Conservation (phyloP, 1,284 basidiomycete genomes). For the Inonotus obliquus region DNA sequence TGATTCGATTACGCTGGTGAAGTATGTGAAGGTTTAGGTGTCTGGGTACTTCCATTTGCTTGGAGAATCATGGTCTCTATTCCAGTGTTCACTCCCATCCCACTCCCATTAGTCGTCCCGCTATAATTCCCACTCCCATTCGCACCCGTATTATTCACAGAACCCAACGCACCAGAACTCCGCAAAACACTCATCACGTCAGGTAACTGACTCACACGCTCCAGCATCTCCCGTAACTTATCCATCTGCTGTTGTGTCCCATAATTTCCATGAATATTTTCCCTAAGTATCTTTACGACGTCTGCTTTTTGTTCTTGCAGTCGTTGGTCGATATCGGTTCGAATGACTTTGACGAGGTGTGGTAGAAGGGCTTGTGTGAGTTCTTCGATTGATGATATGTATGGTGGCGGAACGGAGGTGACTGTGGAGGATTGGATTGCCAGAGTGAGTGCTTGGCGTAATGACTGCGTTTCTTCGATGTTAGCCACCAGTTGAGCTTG, state of each 20-base stretch:
- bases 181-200: constrained; percentile 4
- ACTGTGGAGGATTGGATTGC: neutral
- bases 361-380: constrained; percentile 5
- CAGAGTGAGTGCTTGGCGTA: neutral
- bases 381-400: constrained; percentile 6
- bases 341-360: constrained; percentile 9
- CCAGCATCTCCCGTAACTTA: neutral
- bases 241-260: neutral
- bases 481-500: constrained; percentile 1
- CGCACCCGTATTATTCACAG: neutral
- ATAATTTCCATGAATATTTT: neutral
- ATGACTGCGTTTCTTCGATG: constrained; percentile 3
- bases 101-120: neutral
- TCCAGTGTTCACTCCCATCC: neutral
- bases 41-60: neutral
- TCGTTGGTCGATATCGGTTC: neutral
- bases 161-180: neutral
- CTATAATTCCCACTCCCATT: neutral
- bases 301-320: constrained; percentile 2
- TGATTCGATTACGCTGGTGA: neutral
- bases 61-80: neutral
- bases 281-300: constrained; percentile 6
- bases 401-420: neutral
- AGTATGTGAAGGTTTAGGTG: neutral
- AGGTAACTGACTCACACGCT: neutral